phyloP scores from a whole-genome alignment of 208 protist species.

The Crithidia brevicula region DNA sequence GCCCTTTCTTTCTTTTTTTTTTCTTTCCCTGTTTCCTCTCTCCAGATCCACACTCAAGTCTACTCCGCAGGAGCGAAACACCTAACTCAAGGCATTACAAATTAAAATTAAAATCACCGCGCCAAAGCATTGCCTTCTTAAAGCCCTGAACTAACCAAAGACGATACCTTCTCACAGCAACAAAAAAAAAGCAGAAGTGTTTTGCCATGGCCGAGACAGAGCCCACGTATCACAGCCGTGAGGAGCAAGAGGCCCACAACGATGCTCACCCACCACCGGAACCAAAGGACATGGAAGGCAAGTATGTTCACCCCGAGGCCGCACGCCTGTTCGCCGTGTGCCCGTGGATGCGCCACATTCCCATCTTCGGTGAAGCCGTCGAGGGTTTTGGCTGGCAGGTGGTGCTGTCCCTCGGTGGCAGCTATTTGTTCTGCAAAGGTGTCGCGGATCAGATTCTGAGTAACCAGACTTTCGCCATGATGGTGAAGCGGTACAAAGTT shows the following conservation, averaged over 20 bases:
- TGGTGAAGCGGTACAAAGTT: slow-evolving; percentile 44
- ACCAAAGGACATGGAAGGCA: slow-evolving; percentile 10
- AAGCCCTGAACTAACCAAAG: too few species aligned
- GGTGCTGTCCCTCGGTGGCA: slow-evolving; percentile 41
- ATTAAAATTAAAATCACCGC: too few species aligned
- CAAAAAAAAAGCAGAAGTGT: too few species aligned
- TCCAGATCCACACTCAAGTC: too few species aligned
- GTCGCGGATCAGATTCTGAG: slow-evolving; percentile 56
- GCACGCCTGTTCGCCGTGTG: slow-evolving; percentile 26
- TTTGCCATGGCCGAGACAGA: not conserved
- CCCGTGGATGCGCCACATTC: slow-evolving; percentile 42
- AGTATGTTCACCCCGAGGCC: slow-evolving; percentile 44
- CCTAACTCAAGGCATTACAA: too few species aligned
- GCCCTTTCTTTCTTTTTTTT: not conserved
- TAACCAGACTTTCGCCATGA: slow-evolving; percentile 49
- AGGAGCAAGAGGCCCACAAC: slow-evolving; percentile 1
- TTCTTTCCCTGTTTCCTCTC: not conserved
- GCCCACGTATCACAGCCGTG: not conserved
- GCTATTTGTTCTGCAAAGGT: slow-evolving; percentile 63
- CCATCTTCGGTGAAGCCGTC: slow-evolving; percentile 44
- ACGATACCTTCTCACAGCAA: too few species aligned
- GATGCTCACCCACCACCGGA: not conserved
- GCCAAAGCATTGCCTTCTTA: too few species aligned
- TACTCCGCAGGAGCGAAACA: too few species aligned
- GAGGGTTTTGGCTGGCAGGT: slow-evolving; percentile 49